Conservation (phyloP, 2,329 filamentous ascomycete species). For the Chaetothyriales sp. region DNA sequence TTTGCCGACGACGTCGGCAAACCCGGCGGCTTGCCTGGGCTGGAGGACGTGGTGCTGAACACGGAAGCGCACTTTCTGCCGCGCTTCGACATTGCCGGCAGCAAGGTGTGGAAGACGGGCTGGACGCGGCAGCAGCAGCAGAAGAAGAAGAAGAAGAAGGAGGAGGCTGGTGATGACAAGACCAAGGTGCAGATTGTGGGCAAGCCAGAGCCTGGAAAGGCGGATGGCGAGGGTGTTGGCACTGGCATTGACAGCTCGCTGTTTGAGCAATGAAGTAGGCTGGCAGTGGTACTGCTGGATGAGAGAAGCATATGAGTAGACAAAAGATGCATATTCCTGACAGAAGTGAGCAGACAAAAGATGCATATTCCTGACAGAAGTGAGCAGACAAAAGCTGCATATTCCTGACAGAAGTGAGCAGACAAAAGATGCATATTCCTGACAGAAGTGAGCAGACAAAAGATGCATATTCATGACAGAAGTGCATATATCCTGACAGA, state of each 20-base stretch:
- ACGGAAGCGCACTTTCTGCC: slow-evolving; percentile 90
- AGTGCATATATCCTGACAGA: no score
- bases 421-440: no score
- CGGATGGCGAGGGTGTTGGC: neutral
- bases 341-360: no score
- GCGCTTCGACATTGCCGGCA: slow-evolving; percentile 58
- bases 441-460: no score
- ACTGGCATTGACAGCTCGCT: neutral
- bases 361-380: no score
- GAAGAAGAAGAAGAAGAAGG: no score
- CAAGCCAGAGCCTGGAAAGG: neutral
- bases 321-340: no score
- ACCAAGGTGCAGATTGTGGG: neutral
- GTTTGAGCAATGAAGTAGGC: neutral
- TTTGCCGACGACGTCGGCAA: slow-evolving; percentile 51
- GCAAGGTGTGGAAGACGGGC: slow-evolving; percentile 61
- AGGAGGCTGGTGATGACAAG: neutral
- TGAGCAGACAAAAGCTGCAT: no score
- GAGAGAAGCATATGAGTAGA: no score
- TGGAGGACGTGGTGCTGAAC: slow-evolving; percentile 83
- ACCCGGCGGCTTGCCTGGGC: slow-evolving; percentile 16
- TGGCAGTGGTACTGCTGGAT: no score
- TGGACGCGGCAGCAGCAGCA: slow-evolving; percentile 50
- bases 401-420: no score
- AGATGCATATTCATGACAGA: no score